A percentile compares a stretch with the other conserved stretches of the same genome.
These are phyloP conservation scores for Erucastrum elatum DNA, from an alignment of 345 rosid genomes.

Conservation along the genomic window DNA sequence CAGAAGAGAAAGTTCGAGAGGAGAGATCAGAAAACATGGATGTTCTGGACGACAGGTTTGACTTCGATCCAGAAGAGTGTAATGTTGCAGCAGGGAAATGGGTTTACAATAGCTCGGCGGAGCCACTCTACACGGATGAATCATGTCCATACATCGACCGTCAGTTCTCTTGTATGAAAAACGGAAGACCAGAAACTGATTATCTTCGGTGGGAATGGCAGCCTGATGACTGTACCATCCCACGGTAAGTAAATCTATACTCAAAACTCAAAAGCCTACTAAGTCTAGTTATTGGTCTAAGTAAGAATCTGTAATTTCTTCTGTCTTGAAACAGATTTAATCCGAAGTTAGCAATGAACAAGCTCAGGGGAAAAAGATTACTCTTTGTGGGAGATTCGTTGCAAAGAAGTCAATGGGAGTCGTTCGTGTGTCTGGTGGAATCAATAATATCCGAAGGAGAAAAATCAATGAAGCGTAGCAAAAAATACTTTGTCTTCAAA, in stretches of 20 bases:
- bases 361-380: slow-evolving; percentile 70
- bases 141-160: slow-evolving; percentile 80
- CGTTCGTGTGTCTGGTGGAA: slow-evolving; percentile 82
- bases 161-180: slow-evolving; percentile 73
- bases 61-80: slow-evolving; percentile 88
- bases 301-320: not conserved
- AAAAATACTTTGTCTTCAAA: slow-evolving; percentile 55
- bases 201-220: slow-evolving; percentile 93
- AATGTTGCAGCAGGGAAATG: slow-evolving; percentile 71
- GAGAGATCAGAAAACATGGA: slow-evolving; percentile 45
- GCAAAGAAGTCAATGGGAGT: slow-evolving; percentile 90
- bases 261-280: not conserved
- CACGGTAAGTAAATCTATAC: slow-evolving; percentile 44
- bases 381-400: slow-evolving; percentile 87
- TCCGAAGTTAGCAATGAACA: slow-evolving; percentile 61
- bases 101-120: slow-evolving; percentile 62
- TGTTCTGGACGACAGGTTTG: slow-evolving; percentile 68
- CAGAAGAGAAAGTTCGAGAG: slow-evolving; percentile 24
- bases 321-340: slow-evolving; percentile 51
- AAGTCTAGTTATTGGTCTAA: not conserved
- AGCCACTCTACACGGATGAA: slow-evolving; percentile 73
- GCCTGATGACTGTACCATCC: slow-evolving; percentile 83
- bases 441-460: slow-evolving; percentile 57
- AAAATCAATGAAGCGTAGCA: slow-evolving; percentile 59
- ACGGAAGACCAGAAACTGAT: slow-evolving; percentile 64